phyloP scores from a whole-genome alignment of 1,139 yeast genomes.

The Geotrichum restrictum region DNA sequence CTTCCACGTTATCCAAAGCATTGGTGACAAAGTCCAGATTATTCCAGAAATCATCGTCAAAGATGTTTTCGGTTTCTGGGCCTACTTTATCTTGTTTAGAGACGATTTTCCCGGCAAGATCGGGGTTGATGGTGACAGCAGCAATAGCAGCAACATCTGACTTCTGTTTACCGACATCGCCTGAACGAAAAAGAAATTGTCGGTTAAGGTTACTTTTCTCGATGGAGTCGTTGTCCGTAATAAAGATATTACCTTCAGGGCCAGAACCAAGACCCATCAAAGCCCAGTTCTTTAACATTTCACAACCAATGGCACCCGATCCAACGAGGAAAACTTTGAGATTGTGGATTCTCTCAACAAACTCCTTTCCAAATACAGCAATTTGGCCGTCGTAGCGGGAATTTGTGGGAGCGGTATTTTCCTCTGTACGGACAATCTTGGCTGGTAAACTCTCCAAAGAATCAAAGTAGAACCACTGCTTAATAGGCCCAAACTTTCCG shows the following conservation, averaged over 20 bases:
- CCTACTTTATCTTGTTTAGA: conserved; percentile 86
- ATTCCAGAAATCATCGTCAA: conserved; percentile 84
- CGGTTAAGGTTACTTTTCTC: conserved; percentile 94
- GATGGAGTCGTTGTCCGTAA: conserved; percentile 92
- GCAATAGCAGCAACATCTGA: conserved; percentile 89
- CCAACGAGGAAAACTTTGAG: conserved; percentile 88
- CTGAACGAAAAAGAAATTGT: conserved; percentile 90
- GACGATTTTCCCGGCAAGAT: conserved; percentile 69
- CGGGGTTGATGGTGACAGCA: conserved; percentile 80
- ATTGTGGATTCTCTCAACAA: conserved; percentile 69
- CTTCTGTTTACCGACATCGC: conserved; percentile 88
- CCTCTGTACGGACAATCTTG: conserved; percentile 56
- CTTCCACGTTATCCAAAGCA: conserved; percentile 95
- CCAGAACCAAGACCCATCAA: conserved; percentile 94
- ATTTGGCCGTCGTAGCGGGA: conserved; percentile 89
- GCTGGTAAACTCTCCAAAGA: conserved; percentile 86
- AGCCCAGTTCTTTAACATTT: conserved; percentile 97
- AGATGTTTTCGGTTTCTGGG: conserved; percentile 82
- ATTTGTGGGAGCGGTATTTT: conserved; percentile 67
- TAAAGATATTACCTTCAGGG: conserved; percentile 72
- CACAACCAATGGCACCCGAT: conserved; percentile 99
- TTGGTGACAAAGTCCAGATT: conserved; percentile 83
- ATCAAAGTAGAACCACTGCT: conserved; percentile 90
- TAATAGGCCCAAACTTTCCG: conserved; percentile 86
- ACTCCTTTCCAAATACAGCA: conserved; percentile 84